Evolutionary conservation across 768 basidiomycete species (phyloP).

Genomic region (Rhizopogon sp.): DNA sequence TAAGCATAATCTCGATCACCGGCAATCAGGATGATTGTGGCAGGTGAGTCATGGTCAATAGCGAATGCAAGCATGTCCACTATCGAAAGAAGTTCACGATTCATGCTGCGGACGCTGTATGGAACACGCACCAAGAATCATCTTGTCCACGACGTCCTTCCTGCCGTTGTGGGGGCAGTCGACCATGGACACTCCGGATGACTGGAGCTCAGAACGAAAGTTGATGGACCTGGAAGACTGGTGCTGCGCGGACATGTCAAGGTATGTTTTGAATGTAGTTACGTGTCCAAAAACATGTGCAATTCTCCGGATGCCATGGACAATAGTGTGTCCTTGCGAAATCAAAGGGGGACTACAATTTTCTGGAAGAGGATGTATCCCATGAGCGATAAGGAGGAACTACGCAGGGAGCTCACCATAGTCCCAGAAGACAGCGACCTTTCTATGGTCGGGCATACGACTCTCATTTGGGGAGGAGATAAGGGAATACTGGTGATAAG

Average conservation of each 20-base stretch:
- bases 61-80: slow-evolving; percentile 67
- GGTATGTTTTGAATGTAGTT: slow-evolving; percentile 49
- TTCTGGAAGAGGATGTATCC: slow-evolving; percentile 14
- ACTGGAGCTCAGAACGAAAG: slow-evolving; percentile 38
- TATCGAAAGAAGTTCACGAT: slow-evolving; percentile 18
- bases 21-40: slow-evolving; percentile 59
- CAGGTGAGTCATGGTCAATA: slow-evolving; percentile 49
- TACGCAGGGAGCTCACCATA: slow-evolving; percentile 20
- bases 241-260: slow-evolving; percentile 39
- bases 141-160: slow-evolving; percentile 40
- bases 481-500: too few relatives aligned
- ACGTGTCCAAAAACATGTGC: slow-evolving; percentile 44
- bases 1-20: slow-evolving; percentile 70
- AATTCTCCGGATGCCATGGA: slow-evolving; percentile 38
- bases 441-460: slow-evolving; percentile 29
- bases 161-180: slow-evolving; percentile 30
- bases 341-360: slow-evolving; percentile 26
- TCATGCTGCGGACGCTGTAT: background rate
- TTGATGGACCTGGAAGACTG: slow-evolving; percentile 27
- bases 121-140: slow-evolving; percentile 36
- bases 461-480: background rate
- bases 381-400: background rate
- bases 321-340: slow-evolving; percentile 31
- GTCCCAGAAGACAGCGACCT: slow-evolving; percentile 41
- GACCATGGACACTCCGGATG: slow-evolving; percentile 38